phyloP scores from a whole-genome alignment of 495 filamentous ascomycete species.

The Sphaerosporella brunnea region DNA sequence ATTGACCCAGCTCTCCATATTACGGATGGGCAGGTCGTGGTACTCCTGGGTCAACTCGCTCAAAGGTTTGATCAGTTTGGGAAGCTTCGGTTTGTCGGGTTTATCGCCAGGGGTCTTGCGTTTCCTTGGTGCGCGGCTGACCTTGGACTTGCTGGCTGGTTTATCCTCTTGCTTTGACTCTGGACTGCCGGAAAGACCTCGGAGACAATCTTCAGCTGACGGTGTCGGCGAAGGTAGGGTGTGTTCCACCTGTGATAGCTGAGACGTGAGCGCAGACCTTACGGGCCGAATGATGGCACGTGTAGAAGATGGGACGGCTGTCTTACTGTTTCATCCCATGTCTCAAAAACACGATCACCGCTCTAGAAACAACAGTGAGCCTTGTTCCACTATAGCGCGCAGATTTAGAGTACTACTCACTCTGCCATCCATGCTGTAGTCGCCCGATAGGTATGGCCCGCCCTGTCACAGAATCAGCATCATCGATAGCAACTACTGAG shows the following conservation, averaged over 20 bases:
- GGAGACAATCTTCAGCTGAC: neutral
- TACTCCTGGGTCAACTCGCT: slow-evolving; percentile 58
- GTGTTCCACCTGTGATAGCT: neutral
- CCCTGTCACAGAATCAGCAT: too few species aligned
- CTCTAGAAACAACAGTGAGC: too few species aligned
- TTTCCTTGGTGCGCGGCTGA: slow-evolving; percentile 10
- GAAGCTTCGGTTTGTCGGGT: slow-evolving; percentile 30
- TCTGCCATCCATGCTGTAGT: too few species aligned
- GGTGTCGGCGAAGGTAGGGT: neutral
- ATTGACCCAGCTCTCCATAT: slow-evolving; percentile 73
- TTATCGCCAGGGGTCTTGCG: slow-evolving; percentile 17
- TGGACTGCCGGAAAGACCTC: neutral
- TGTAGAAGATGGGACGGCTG: neutral
- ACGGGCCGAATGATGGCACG: neutral
- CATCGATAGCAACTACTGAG: too few species aligned
- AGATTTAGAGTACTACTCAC: too few species aligned
- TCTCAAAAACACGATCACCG: neutral
- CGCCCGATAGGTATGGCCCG: too few species aligned
- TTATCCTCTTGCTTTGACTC: neutral
- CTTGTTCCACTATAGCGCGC: too few species aligned
- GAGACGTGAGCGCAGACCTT: neutral
- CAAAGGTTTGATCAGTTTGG: slow-evolving; percentile 47
- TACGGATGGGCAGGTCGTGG: slow-evolving; percentile 43
- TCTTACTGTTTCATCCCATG: neutral
- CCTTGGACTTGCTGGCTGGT: neutral